These are phyloP conservation scores for Thalassiosira livingstoniorum DNA, from an alignment of 352 stramenopile species.

Conservation along the genomic window DNA sequence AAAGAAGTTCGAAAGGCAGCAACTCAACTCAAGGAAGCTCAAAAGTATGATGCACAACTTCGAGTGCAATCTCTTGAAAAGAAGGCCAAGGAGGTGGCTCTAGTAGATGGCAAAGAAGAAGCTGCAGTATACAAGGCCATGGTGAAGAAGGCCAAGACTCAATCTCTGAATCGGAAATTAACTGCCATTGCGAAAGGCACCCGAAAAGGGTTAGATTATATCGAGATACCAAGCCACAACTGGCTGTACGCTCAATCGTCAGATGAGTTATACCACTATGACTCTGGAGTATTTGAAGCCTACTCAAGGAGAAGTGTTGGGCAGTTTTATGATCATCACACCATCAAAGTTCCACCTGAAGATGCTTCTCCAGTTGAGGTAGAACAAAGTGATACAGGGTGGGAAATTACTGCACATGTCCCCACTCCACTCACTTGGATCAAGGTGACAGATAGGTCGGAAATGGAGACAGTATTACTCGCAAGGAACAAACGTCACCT, in stretches of 20 bases:
- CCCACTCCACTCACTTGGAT: neutral
- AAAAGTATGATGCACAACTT: constrained; percentile 4
- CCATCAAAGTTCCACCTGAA: constrained; percentile 3
- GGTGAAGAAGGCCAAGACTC: neutral
- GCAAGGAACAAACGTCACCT: neutral
- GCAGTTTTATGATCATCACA: neutral
- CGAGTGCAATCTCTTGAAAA: constrained; percentile 32
- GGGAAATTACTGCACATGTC: neutral
- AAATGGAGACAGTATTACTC: neutral
- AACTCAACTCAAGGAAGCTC: neutral
- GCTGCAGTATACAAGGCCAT: constrained; percentile 10
- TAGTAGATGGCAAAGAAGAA: constrained; percentile 15
- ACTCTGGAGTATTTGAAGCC: constrained; percentile 6
- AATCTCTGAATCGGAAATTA: neutral
- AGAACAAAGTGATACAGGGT: neutral
- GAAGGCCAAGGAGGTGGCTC: constrained; percentile 25
- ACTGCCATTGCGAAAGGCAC: neutral
- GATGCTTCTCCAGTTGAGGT: neutral
- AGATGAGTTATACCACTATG: constrained; percentile 9
- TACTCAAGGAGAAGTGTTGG: neutral
- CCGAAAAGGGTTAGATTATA: neutral
- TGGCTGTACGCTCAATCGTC: constrained; percentile 8
- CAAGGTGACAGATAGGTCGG: neutral
- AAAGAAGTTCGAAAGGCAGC: neutral
- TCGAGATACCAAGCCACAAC: constrained; percentile 12